Evolutionary conservation across 2,329 filamentous ascomycete genomes (phyloP), one percentile per base, ranked within the genome.

Genomic region (Cordyceps pruinosa): DNA sequence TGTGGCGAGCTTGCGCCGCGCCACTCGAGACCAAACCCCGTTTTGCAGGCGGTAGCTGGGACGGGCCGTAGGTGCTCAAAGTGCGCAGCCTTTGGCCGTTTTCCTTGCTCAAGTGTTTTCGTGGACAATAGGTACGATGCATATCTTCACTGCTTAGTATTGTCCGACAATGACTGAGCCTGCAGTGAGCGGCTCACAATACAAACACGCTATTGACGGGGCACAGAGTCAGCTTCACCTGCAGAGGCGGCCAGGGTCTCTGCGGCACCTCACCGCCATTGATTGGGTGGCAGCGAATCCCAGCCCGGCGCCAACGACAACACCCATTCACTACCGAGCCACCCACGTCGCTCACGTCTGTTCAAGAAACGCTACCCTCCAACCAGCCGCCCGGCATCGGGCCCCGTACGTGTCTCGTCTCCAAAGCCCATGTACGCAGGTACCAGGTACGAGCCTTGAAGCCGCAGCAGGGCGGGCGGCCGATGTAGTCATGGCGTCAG

Each of bases 401-500:
- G 26, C 32, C 37, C 39, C 17, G n/a, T 37, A 37, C 37, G 44
- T 34, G 39, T n/a, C n/a, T n/a, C n/a, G n/a, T n/a, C n/a, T n/a
- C n/a, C n/a, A n/a, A n/a, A n/a, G n/a, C 25, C 10, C 39, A 9
- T 41, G 15, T 35, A 4, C 7, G 7, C 35, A 6, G 6, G 6
- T 35, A 5, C 39, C 1, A 37, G 26, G 30, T 25, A 30, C 32
- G n/a, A n/a, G n/a, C n/a, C n/a, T n/a, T n/a, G n/a, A 49, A 30
- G 26, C 46, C 46, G 30, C 46, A 30, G 44, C 35, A 50, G 21
- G 54, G 50, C 46, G 39, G n/a, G n/a, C n/a, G n/a, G n/a, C n/a
- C n/a, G n/a, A n/a, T 42, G 26, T 62, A 52, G 59, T 46, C 51
- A 67, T 68, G 66, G 63, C 65, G 66, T 68, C 66, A 68, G 58